These are phyloP conservation scores for Euphorbia tirucalli DNA, from an alignment of 345 rosid genomes.

Conservation along the genomic window DNA sequence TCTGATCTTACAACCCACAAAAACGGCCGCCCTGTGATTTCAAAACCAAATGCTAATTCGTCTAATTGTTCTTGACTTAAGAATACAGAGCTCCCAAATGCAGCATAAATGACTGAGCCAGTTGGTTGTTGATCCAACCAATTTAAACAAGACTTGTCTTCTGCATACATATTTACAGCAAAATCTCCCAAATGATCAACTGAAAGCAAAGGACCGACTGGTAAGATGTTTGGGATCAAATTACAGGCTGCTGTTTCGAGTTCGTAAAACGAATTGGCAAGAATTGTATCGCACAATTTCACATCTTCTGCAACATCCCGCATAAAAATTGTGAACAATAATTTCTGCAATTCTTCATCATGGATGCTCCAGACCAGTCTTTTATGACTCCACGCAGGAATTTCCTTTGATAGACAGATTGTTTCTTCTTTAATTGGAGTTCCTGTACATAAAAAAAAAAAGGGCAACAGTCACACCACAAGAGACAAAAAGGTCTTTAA, in stretches of 20 bases:
- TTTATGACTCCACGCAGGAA: conserved; percentile 18
- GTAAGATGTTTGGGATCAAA: conserved; percentile 20
- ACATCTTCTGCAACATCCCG: neutral
- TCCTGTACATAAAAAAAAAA: too few relatives aligned
- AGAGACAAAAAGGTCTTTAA: too few relatives aligned
- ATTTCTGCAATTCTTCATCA: neutral
- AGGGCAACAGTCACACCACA: too few relatives aligned
- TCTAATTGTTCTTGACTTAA: conserved; percentile 28
- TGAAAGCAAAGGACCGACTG: conserved; percentile 34
- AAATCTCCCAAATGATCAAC: neutral
- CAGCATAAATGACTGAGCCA: conserved; percentile 41
- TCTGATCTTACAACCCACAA: conserved; percentile 35
- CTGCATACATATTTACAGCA: conserved; percentile 24
- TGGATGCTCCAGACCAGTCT: conserved; percentile 27
- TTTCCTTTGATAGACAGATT: conserved; percentile 16
- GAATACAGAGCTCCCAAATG: conserved; percentile 40
- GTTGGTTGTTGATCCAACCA: conserved; percentile 44
- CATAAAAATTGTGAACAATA: neutral
- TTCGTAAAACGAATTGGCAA: conserved; percentile 28
- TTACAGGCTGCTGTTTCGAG: conserved; percentile 25
- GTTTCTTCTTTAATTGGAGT: conserved; percentile 1
- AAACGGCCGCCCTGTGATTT: conserved; percentile 24
- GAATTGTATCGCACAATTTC: conserved; percentile 16
- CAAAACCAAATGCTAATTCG: conserved; percentile 39
- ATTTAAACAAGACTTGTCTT: conserved; percentile 30